A percentile compares a stretch with the other conserved stretches of the same genome.
Conservation (phyloP, 202 grass and related monocot species). For the Digitaria exilis region DNA sequence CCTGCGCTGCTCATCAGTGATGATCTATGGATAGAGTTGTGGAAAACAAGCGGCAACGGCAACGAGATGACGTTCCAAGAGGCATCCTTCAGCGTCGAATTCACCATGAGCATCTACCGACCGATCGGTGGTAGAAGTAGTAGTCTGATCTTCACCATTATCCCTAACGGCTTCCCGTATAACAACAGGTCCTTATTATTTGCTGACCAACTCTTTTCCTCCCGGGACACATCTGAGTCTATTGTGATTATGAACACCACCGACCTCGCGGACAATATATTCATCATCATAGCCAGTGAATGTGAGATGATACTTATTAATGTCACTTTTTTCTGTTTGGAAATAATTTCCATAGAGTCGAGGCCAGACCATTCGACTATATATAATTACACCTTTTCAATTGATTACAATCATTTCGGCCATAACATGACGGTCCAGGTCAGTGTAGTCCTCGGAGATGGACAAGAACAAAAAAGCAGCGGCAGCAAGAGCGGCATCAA, state of each 20-base stretch:
- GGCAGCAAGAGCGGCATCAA: not conserved
- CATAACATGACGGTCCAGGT: not conserved
- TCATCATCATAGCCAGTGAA: no score
- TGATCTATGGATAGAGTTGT: not conserved
- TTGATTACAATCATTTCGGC: not conserved
- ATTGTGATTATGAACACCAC: no score
- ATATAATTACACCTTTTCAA: not conserved
- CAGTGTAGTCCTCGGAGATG: not conserved
- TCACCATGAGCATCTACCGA: not conserved
- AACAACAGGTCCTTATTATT: no score
- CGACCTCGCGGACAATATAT: no score
- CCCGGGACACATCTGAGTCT: no score
- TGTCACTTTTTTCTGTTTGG: no score
- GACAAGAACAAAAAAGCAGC: not conserved
- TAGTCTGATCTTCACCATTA: not conserved
- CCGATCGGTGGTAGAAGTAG: not conserved
- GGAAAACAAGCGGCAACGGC: not conserved
- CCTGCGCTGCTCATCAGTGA: not conserved
- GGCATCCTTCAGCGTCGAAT: not conserved
- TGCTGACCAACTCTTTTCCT: no score
- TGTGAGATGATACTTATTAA: no score
- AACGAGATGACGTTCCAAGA: not conserved
- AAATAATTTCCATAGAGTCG: not conserved
- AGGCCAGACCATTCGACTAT: no score
- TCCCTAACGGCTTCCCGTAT: not conserved